These are phyloP conservation scores for Cercospora citrullina DNA, from an alignment of 2,329 filamentous ascomycete genomes.

Conservation along the genomic window DNA sequence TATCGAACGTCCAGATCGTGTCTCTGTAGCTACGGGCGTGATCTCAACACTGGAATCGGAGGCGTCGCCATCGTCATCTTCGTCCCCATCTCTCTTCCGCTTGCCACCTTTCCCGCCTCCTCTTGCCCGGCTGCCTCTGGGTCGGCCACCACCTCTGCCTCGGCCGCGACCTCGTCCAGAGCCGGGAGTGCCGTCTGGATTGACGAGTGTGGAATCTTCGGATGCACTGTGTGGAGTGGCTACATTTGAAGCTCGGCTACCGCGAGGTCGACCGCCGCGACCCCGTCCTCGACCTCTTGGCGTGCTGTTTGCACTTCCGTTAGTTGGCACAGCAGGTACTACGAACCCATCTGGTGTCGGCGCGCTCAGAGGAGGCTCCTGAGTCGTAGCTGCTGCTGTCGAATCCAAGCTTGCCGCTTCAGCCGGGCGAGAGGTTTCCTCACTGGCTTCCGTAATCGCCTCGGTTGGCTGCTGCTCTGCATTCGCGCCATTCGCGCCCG, in stretches of 20 bases:
- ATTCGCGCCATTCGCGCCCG: background rate
- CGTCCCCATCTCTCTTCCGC: slow-evolving; percentile 41
- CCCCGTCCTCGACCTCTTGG: slow-evolving; percentile 36
- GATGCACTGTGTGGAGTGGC: slow-evolving; percentile 1
- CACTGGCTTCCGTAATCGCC: background rate
- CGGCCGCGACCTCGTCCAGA: slow-evolving; percentile 31
- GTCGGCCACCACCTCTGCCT: slow-evolving; percentile 38
- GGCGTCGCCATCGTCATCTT: slow-evolving; percentile 37
- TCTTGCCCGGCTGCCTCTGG: slow-evolving; percentile 40
- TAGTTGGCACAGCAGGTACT: slow-evolving; percentile 35
- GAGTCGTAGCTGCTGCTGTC: background rate
- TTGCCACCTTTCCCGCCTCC: slow-evolving; percentile 39
- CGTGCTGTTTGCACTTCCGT: slow-evolving; percentile 24
- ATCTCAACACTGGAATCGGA: slow-evolving; percentile 44
- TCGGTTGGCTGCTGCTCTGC: background rate
- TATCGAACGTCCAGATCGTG: slow-evolving; percentile 73
- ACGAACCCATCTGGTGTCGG: slow-evolving; percentile 42
- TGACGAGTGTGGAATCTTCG: background rate
- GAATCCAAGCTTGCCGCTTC: background rate
- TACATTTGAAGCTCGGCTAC: slow-evolving; percentile 8
- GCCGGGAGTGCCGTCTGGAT: slow-evolving; percentile 10
- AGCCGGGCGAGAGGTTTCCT: background rate
- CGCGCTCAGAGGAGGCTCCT: background rate
- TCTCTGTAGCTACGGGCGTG: slow-evolving; percentile 63
- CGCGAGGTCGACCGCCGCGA: slow-evolving; percentile 19